A percentile compares a stretch with the other conserved stretches of the same genome.
Conservation (phyloP, 2,329 filamentous ascomycete genomes). For the Zasmidium cellare region DNA sequence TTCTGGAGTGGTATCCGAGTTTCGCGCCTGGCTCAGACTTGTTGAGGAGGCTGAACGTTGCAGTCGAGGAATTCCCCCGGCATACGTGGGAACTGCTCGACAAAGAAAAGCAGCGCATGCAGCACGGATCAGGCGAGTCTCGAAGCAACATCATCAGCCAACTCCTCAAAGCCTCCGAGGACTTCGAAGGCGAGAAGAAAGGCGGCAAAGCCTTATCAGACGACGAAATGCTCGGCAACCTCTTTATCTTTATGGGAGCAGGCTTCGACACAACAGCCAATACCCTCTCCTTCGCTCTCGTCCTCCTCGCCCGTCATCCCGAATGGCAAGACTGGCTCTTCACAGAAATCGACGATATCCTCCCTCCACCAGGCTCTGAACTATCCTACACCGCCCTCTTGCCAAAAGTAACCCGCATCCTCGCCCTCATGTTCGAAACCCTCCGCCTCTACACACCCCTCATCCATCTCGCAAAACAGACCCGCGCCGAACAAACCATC, state of each 20-base stretch:
- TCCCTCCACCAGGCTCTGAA: constrained; percentile 31
- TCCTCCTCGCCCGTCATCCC: constrained; percentile 48
- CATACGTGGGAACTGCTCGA: constrained; percentile 27
- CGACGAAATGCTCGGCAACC: constrained; percentile 45
- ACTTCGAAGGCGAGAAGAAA: constrained; percentile 6
- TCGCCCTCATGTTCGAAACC: constrained; percentile 54
- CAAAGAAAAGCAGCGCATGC: constrained; percentile 21
- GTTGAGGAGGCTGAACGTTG: constrained; percentile 20
- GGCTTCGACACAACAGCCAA: constrained; percentile 54
- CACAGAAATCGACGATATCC: constrained; percentile 49
- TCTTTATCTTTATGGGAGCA: constrained; percentile 50
- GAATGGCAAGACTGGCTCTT: constrained; percentile 54
- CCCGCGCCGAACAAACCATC: constrained; percentile 33
- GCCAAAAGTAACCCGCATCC: constrained; percentile 44
- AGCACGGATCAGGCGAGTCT: constrained; percentile 11
- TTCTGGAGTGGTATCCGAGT: constrained; percentile 25
- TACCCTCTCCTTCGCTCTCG: constrained; percentile 51
- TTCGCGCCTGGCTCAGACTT: constrained; percentile 23
- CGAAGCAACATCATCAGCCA: constrained; percentile 32
- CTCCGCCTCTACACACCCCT: constrained; percentile 44
- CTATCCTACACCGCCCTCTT: constrained; percentile 47
- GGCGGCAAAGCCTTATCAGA: constrained; percentile 32
- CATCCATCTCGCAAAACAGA: constrained; percentile 38
- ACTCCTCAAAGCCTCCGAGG: constrained; percentile 25
- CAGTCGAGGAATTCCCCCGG: constrained; percentile 27